Conservation (phyloP, 495 filamentous ascomycete genomes). For the Polyplosphaeria fusca region DNA sequence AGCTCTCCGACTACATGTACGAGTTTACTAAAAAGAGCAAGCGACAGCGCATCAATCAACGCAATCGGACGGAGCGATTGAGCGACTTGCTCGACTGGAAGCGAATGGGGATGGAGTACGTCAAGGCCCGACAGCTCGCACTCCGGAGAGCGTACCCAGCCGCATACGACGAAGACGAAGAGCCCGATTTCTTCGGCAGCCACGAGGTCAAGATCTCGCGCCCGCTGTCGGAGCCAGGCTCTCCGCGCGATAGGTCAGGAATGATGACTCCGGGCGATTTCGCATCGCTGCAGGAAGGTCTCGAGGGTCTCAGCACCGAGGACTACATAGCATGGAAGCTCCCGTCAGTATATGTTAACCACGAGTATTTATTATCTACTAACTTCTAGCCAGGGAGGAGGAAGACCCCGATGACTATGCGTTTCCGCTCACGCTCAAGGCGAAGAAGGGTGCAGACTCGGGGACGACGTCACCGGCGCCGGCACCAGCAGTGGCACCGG, state of each 20-base stretch:
- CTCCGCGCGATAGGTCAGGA: conserved; percentile 81
- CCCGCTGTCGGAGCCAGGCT: conserved; percentile 89
- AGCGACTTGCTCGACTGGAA: conserved; percentile 98
- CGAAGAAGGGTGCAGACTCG: conserved; percentile 32
- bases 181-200: conserved; percentile 76
- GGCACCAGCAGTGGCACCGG: conserved; percentile 13
- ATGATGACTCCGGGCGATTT: conserved; percentile 99
- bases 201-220: conserved; percentile 90
- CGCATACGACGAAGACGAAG: conserved; percentile 71
- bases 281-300: conserved; percentile 88
- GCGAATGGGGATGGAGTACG: conserved; percentile 98
- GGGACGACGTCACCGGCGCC: conserved; percentile 13
- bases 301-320: conserved; percentile 90
- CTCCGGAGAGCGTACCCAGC: conserved; percentile 86
- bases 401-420: conserved; percentile 93
- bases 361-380: background rate
- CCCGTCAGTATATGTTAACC: conserved; percentile 63
- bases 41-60: conserved; percentile 95
- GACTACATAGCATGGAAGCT: conserved; percentile 98
- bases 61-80: conserved; percentile 93
- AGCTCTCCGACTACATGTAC: conserved; percentile 88
- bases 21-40: conserved; percentile 93
- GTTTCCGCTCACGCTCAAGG: conserved; percentile 77
- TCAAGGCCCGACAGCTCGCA: conserved; percentile 92
- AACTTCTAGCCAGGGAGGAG: conserved; percentile 56